Base-by-base conservation (phyloP, 306 rosid genomes). In the Rosa multiflora region DNA sequence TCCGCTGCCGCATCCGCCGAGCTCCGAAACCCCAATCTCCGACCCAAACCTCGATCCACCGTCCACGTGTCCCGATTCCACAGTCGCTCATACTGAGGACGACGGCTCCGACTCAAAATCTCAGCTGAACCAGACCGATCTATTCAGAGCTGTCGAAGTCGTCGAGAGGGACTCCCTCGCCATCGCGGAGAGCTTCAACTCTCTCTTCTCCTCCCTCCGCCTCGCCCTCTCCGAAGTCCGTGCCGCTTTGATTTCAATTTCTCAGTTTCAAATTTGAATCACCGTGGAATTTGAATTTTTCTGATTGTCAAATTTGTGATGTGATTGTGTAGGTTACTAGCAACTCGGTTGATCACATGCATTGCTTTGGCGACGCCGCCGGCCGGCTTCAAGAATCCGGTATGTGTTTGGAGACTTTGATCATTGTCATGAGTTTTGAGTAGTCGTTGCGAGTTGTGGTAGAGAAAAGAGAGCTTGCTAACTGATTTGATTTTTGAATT, bases 331-430 rank as follows among this genome's bases (percentile, higher is more conserved):
- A 90, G 92, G 89, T 87, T 29, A 92, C 97, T 20, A 17, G 87
- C 64, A 90, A 88, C 82, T 89, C 99, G 3, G 88, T 92, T 46
- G 90, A 90, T 78, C 98, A 95, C 77, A 87, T 95, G 86, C 87
- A 84, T 13, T 95, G 97, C 76, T 95, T 95, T 71, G 66, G 82
- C 70, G 96, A 95, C 29, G 98, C 98, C 2, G 85, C 97, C 58
- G 98, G 96, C 80, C 91, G 89, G 77, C 97, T 93, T 85, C 99
- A 95, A 73, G 97, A 95, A 89, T 93, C 97, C 18, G 92, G 98
- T 91, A 81, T 29, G 11, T n/a, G 56, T n/a, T 51, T 40, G 29
- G 6, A 20, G 73, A 13, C 59, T 32, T 53, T 62, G 67, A 23
- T 32, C 11, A 43, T 26, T 26, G 1, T 61, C 39, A 59, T 59